Evolutionary conservation across 352 stramenopile species (phyloP).

Genomic region (Globisporangium cederbergense): DNA sequence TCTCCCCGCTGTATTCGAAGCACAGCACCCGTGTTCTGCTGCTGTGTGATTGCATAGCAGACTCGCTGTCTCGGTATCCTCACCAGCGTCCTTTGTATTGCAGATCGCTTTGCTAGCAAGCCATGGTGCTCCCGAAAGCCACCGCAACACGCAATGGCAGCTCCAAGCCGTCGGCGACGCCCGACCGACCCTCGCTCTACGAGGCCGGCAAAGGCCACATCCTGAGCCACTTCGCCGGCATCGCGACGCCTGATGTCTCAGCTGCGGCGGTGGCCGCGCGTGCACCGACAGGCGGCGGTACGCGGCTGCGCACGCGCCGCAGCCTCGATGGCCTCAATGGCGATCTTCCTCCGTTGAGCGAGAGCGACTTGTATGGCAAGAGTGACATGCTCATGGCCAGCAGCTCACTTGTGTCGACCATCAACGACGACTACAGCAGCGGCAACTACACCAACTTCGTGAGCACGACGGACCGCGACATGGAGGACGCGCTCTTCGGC

Average conservation of each 20-base stretch:
- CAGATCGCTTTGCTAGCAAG: background rate
- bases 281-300: background rate
- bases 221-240: slow-evolving; percentile 55
- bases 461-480: slow-evolving; percentile 8
- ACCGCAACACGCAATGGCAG: slow-evolving; percentile 5
- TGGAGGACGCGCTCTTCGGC: slow-evolving; percentile 22
- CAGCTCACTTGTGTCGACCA: slow-evolving; percentile 6
- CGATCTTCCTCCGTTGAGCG: background rate
- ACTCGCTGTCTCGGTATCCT: background rate
- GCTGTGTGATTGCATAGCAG: background rate
- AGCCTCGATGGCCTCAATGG: slow-evolving; percentile 13
- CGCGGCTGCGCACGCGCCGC: slow-evolving; percentile 10
- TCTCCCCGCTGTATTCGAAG: background rate
- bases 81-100: background rate
- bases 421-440: slow-evolving; percentile 6
- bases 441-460: slow-evolving; percentile 1
- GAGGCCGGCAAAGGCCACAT: slow-evolving; percentile 54
- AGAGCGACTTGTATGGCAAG: background rate
- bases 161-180: slow-evolving; percentile 5
- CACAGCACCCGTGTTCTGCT: background rate
- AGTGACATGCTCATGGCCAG: slow-evolving; percentile 9
- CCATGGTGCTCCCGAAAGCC: slow-evolving; percentile 19
- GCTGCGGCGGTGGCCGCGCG: background rate
- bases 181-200: slow-evolving; percentile 27
- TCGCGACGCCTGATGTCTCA: slow-evolving; percentile 35